Evolutionary conservation across 768 basidiomycete species (phyloP).

Genomic region (Pisolithus orientalis): DNA sequence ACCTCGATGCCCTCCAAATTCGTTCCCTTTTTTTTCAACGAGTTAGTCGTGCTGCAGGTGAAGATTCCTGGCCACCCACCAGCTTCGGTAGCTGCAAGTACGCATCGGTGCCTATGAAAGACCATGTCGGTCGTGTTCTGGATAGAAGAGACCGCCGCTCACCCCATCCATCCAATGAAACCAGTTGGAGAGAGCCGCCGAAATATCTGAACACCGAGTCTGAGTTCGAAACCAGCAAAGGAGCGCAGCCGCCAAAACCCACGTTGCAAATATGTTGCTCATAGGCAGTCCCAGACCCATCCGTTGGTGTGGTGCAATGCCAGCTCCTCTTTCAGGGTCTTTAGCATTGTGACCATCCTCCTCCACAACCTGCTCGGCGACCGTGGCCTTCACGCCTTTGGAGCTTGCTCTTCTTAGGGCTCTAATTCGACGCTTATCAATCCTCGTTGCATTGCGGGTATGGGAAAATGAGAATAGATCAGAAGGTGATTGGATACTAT

Average conservation of each 20-base stretch:
- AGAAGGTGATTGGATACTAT: slow-evolving; percentile 53
- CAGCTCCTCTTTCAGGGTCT: slow-evolving; percentile 38
- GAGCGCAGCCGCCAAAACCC: slow-evolving; percentile 16
- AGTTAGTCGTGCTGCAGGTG: background rate
- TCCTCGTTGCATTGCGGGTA: slow-evolving; percentile 63
- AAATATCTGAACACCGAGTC: slow-evolving; percentile 51
- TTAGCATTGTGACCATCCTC: slow-evolving; percentile 17
- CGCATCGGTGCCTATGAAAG: slow-evolving; percentile 64
- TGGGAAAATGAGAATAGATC: slow-evolving; percentile 92
- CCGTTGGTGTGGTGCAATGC: slow-evolving; percentile 48
- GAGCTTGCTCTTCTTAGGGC: slow-evolving; percentile 60
- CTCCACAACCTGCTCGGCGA: slow-evolving; percentile 56
- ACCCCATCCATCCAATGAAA: slow-evolving; percentile 84
- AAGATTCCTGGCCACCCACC: slow-evolving; percentile 35
- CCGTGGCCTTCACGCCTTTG: slow-evolving; percentile 67
- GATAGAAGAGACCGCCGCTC: slow-evolving; percentile 19
- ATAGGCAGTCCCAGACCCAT: slow-evolving; percentile 84
- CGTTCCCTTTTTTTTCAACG: slow-evolving; percentile 51
- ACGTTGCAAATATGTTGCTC: slow-evolving; percentile 87
- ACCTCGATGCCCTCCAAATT: slow-evolving; percentile 83
- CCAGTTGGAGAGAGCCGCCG: slow-evolving; percentile 72
- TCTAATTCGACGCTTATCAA: slow-evolving; percentile 61
- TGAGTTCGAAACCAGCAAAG: background rate
- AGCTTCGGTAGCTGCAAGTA: slow-evolving; percentile 77
- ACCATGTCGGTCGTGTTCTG: background rate